A percentile compares a stretch with the other conserved stretches of the same genome.
Evolutionary conservation across 495 filamentous ascomycete species (phyloP).

Genomic region (Barbatosphaeria neglecta): DNA sequence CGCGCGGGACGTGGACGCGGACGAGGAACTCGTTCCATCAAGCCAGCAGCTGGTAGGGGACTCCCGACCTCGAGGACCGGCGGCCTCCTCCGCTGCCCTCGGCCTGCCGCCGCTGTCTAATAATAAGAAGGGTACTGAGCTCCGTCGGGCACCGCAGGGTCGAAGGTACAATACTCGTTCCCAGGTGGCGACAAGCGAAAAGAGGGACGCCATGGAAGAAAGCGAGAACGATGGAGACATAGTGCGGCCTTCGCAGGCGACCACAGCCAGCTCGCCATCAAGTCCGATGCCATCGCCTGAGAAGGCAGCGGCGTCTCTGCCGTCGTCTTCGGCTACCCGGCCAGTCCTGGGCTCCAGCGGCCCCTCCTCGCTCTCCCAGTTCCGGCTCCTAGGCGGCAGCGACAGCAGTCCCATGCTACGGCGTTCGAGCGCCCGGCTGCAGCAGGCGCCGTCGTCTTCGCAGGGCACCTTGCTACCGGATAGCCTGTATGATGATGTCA

Average conservation of each 20-base stretch:
- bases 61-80: neutral
- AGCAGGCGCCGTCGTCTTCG: neutral
- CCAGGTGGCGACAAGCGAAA: neutral
- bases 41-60: constrained; percentile 10
- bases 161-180: too few relatives aligned
- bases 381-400: neutral
- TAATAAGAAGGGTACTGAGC: too few relatives aligned
- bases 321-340: constrained; percentile 4
- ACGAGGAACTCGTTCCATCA: constrained; percentile 19
- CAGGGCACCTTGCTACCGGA: neutral
- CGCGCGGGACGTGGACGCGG: too few relatives aligned
- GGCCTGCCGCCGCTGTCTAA: too few relatives aligned
- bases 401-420: neutral
- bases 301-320: constrained; percentile 8
- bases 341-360: constrained; percentile 1
- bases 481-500: neutral
- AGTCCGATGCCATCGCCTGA: constrained; percentile 15
- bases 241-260: constrained; percentile 31
- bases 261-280: constrained; percentile 27
- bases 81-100: too few relatives aligned
- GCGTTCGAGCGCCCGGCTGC: neutral
- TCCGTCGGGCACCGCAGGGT: too few relatives aligned
- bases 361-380: neutral
- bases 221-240: constrained; percentile 3
- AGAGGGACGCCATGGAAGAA: neutral